Evolutionary conservation across 2,329 filamentous ascomycete genomes (phyloP), one percentile per base, ranked within the genome.

Genomic region (Zasmidium angulare): DNA sequence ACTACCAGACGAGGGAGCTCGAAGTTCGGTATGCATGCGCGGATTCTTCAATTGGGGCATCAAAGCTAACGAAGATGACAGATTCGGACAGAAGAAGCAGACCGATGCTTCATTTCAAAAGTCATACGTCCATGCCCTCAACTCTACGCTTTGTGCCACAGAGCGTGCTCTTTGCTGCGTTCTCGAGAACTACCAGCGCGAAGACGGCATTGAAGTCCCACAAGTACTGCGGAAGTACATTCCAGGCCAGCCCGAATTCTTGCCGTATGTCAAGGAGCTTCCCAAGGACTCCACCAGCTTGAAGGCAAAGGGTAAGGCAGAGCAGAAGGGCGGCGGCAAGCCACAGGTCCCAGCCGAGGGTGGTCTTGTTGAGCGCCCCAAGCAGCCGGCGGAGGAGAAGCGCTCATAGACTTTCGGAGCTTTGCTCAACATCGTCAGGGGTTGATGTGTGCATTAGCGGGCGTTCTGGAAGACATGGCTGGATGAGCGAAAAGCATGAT

Each of bases 171-270:
- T 98, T 52, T 98, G 95, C 83, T 97, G 93, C 74, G 82, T 99
- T 47, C 84, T 99, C 43, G 95, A 99, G 79, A 99, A 98, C 79
- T 98, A 93, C 77, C 95, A 99, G 81, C 95, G 88, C 0, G 87
- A 92, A 71, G 89, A 93, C 67, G 91, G 91, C 63, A 82, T 96
- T 68, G 84, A 84, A 58, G 88, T 96, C 31, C 93, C 93, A 0
- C 89, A 93, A 76, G 87, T 89, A 49, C 83, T 97, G 61, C 86
- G 90, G 68, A 93, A 92, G 78, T 98, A 96, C 75, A 88, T 98
- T 53, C 92, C 93, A 1, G 93, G 93, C 31, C 83, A 91, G 46
- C 92, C 91, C 1, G 91, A 93, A 52, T 96, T 97, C 77, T 82
- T 99, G 63, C 90, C 91, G 1, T 99, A 89, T 73, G 86, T 87